phyloP scores from a whole-genome alignment of 768 basidiomycete species.

The Royoungia palumana region DNA sequence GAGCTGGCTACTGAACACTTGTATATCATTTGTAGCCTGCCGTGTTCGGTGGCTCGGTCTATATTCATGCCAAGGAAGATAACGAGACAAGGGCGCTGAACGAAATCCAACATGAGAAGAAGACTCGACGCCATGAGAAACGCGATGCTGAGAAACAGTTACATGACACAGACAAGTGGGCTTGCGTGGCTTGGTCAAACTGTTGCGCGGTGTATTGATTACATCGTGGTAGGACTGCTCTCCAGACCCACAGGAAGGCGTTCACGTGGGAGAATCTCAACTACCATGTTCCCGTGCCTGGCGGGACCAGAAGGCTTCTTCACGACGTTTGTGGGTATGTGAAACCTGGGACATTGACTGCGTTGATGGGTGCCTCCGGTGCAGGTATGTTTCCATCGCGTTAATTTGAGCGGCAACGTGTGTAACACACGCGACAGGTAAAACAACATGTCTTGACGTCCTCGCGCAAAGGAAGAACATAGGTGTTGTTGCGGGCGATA shows the following conservation, averaged over 20 bases:
- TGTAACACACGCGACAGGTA: slow-evolving; percentile 41
- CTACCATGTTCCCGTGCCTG: slow-evolving; percentile 70
- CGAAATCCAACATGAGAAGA: slow-evolving; percentile 49
- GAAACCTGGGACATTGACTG: slow-evolving; percentile 84
- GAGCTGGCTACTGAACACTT: neutral
- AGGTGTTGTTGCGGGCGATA: slow-evolving; percentile 60
- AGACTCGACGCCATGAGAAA: slow-evolving; percentile 38
- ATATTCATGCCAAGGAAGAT: slow-evolving; percentile 60
- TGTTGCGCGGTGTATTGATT: slow-evolving; percentile 1
- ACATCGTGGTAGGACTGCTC: neutral
- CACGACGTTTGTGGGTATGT: slow-evolving; percentile 79
- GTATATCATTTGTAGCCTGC: slow-evolving; percentile 26
- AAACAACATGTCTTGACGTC: slow-evolving; percentile 74
- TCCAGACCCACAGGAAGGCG: slow-evolving; percentile 21
- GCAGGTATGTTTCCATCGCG: slow-evolving; percentile 46
- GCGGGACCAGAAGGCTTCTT: slow-evolving; percentile 58
- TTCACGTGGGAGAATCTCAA: slow-evolving; percentile 84
- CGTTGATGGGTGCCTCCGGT: slow-evolving; percentile 84
- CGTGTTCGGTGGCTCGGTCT: slow-evolving; percentile 38
- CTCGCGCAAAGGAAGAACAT: slow-evolving; percentile 71
- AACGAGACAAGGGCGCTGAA: slow-evolving; percentile 54
- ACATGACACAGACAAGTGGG: slow-evolving; percentile 15
- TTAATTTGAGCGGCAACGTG: neutral
- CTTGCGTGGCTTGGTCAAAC: neutral
- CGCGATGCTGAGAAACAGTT: slow-evolving; percentile 26